phyloP scores from a whole-genome alignment of 352 stramenopile species.

The Globisporangium lucens region DNA sequence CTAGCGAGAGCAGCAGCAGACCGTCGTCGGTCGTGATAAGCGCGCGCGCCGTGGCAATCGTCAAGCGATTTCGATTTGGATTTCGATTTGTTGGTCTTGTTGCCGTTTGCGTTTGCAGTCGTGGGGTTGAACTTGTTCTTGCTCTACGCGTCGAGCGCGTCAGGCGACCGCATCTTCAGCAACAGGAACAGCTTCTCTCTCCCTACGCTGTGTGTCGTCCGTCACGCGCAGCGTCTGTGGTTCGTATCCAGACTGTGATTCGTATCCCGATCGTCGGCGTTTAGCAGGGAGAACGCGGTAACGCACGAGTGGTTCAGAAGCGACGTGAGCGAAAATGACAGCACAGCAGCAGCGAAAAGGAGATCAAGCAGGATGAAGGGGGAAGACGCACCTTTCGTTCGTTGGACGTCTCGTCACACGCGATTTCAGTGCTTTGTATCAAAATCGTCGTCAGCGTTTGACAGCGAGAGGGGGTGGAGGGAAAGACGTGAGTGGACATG shows the following conservation, averaged over 20 bases:
- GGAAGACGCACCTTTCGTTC: too few species aligned
- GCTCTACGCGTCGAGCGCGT: slow-evolving; percentile 23
- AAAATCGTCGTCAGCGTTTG: too few species aligned
- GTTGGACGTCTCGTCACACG: too few species aligned
- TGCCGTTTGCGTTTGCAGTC: slow-evolving; percentile 13
- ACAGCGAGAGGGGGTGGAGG: too few species aligned
- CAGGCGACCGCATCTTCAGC: slow-evolving; percentile 25
- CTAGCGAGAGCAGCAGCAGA: not conserved
- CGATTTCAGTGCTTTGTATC: too few species aligned
- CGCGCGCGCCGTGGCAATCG: slow-evolving; percentile 25
- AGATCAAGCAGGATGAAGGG: too few species aligned
- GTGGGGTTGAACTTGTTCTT: slow-evolving; percentile 37
- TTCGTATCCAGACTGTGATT: not conserved
- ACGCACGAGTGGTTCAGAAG: not conserved
- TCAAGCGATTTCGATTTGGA: slow-evolving; percentile 18
- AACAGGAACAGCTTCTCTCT: slow-evolving; percentile 32
- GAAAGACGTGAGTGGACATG: too few species aligned
- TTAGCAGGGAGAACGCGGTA: not conserved
- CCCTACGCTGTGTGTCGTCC: not conserved
- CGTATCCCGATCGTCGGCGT: not conserved
- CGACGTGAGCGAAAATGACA: slow-evolving; percentile 12
- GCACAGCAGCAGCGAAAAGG: not conserved
- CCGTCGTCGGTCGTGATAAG: slow-evolving; percentile 19
- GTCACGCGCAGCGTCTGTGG: not conserved
- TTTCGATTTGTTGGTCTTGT: slow-evolving; percentile 13